Evolutionary conservation across 768 basidiomycete genomes (phyloP).

Genomic region (Pleurotus tuoliensis): DNA sequence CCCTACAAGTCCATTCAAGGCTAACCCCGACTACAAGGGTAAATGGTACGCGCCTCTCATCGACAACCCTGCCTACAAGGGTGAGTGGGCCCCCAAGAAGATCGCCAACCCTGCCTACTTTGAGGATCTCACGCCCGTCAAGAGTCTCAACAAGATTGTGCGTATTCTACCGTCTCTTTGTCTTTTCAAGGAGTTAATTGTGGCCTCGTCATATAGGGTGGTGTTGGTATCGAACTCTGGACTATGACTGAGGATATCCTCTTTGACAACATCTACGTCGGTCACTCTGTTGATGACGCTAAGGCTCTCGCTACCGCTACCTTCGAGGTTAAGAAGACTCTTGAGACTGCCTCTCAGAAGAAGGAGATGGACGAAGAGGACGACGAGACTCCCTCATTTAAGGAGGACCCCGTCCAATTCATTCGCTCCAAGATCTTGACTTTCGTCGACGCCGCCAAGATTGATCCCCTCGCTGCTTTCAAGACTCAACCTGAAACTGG

Average conservation of each 20-base stretch:
- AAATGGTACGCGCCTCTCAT: slow-evolving; percentile 95
- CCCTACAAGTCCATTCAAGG: slow-evolving; percentile 65
- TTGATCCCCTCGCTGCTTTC: slow-evolving; percentile 78
- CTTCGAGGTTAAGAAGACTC: slow-evolving; percentile 84
- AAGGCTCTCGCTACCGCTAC: slow-evolving; percentile 79
- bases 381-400: slow-evolving; percentile 44
- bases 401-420: slow-evolving; percentile 63
- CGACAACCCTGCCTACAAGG: slow-evolving; percentile 97
- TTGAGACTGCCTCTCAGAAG: slow-evolving; percentile 67
- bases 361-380: slow-evolving; percentile 46
- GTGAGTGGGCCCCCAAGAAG: slow-evolving; percentile 88
- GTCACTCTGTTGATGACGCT: slow-evolving; percentile 85
- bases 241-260: slow-evolving; percentile 97
- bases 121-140: slow-evolving; percentile 80
- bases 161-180: slow-evolving; percentile 19
- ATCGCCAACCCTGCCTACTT: slow-evolving; percentile 90
- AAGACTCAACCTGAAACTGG: slow-evolving; percentile 88
- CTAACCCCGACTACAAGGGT: slow-evolving; percentile 96
- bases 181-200: too few relatives aligned
- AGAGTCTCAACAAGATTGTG: slow-evolving; percentile 83
- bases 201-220: slow-evolving; percentile 49
- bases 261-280: slow-evolving; percentile 92
- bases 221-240: slow-evolving; percentile 98
- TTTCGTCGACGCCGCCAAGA: slow-evolving; percentile 76
- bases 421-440: slow-evolving; percentile 71